Evolutionary conservation across 2,329 filamentous ascomycete genomes (phyloP), one percentile per base, ranked within the genome.

Genomic region (Aspergillus novoparasiticus): DNA sequence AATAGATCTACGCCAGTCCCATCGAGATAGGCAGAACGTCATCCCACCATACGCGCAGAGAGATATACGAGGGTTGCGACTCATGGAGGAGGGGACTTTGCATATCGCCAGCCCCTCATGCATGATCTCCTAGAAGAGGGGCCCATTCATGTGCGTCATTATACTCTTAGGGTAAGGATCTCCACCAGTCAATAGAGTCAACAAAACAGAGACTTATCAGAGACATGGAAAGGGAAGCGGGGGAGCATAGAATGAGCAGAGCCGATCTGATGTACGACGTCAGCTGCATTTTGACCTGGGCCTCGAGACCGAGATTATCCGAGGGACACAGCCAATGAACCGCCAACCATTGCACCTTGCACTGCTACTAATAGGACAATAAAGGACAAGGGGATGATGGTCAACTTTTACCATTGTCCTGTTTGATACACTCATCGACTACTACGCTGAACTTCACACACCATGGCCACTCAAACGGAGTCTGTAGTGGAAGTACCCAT

Each of bases 381-480:
- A 16, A 30, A 11, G 46, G 14, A 16, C 16, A 28, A 11, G 28
- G 11, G 6, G 1, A n/a, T 21, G 26, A 11, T n/a, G 14, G 2
- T 12, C 48, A 19, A 32, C 28, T 21, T 34, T 9, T 12, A 51
- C 16, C 30, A 12, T 2, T 51, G 12, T 21, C 10, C 28, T 51
- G 16, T 32, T 12, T 34, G 19, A 32, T 51, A 28, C 19, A 12
- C 19, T 4, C 16, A 2, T 30, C 23, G 2, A 51, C 11, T n/a
- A n/a, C 28, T n/a, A 11, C 28, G 28, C 48, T 32, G 8, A 51
- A 19, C 10, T 32, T 21, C 19, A 21, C 28, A 21, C 32, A 14
- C n/a, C 51, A 62, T 62, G 60, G 28, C 56, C 26, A 59, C 60
- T 21, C 36, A 54, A 48, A 59, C 56, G 23, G 55, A 39, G 32